Conservation (phyloP, 2,329 filamentous ascomycete species). For the Fusarium foetens region DNA sequence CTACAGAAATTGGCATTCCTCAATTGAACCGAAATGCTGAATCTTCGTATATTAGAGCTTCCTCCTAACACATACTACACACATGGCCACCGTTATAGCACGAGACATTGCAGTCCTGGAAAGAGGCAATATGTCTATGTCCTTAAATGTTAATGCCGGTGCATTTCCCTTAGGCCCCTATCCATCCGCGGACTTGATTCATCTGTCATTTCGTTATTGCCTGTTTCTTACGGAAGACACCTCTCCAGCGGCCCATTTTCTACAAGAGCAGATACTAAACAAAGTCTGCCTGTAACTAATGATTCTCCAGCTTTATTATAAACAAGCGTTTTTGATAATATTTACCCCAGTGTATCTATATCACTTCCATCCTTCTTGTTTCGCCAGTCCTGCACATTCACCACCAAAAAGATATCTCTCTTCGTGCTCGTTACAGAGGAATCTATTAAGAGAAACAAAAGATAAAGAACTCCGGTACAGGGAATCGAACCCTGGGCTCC, state of each 20-base stretch:
- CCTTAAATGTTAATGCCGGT: neutral
- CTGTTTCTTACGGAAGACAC: neutral
- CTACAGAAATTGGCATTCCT: neutral
- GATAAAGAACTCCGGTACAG: conserved; percentile 33
- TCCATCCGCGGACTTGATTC: neutral
- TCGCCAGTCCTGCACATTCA: no score
- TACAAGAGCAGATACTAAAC: neutral
- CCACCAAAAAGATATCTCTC: neutral
- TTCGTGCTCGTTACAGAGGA: neutral
- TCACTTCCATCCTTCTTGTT: neutral
- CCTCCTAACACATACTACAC: neutral
- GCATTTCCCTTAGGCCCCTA: neutral
- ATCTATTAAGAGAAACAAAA: neutral
- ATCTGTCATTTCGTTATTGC: neutral
- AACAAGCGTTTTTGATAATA: neutral
- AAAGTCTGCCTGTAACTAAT: neutral
- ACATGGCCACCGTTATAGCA: no score
- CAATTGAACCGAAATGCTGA: neutral
- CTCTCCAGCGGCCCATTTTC: neutral
- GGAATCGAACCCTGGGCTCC: conserved; percentile 44
- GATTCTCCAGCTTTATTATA: neutral
- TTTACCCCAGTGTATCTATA: neutral
- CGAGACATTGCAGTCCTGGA: no score
- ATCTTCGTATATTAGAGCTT: neutral
- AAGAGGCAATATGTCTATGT: neutral